These are phyloP conservation scores for Geoglossum cookeanum DNA, from an alignment of 2,329 filamentous ascomycete species.

Conservation along the genomic window DNA sequence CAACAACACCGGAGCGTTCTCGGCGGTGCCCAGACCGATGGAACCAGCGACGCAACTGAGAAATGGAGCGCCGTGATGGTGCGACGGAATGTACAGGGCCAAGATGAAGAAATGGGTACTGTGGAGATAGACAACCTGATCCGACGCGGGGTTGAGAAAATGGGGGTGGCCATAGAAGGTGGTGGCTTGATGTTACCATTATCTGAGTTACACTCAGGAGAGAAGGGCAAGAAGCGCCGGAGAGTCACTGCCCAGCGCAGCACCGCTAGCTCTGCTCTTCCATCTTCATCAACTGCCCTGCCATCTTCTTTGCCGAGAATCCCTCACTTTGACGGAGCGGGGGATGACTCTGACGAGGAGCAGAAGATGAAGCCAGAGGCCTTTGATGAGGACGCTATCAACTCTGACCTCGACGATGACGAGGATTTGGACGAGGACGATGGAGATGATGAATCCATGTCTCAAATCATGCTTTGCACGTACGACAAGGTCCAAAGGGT, in stretches of 20 bases:
- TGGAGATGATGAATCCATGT: constrained; percentile 65
- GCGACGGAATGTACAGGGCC: constrained; percentile 33
- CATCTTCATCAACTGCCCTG: background rate
- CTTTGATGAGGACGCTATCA: constrained; percentile 82
- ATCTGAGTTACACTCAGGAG: constrained; percentile 18
- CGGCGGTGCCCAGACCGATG: constrained; percentile 52
- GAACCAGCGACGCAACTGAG: constrained; percentile 41
- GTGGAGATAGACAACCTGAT: constrained; percentile 50
- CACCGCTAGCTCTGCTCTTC: background rate
- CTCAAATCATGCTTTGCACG: constrained; percentile 93
- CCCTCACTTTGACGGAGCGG: constrained; percentile 36
- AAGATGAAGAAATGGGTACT: constrained; percentile 35
- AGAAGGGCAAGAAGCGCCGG: constrained; percentile 18
- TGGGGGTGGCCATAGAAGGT: constrained; percentile 50
- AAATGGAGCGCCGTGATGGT: constrained; percentile 39
- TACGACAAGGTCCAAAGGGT: constrained; percentile 98
- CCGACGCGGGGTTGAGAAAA: constrained; percentile 45
- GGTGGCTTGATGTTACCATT: constrained; percentile 51
- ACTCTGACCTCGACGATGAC: constrained; percentile 93
- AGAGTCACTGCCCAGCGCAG: background rate
- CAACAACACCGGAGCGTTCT: constrained; percentile 19
- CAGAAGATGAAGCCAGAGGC: constrained; percentile 31
- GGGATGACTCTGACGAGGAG: constrained; percentile 34
- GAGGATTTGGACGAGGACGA: constrained; percentile 70
- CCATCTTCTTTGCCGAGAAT: background rate